Evolutionary conservation across 2,329 filamentous ascomycete species (phyloP), one percentile per base, ranked within the genome.

Genomic region (Diaporthe sp.): DNA sequence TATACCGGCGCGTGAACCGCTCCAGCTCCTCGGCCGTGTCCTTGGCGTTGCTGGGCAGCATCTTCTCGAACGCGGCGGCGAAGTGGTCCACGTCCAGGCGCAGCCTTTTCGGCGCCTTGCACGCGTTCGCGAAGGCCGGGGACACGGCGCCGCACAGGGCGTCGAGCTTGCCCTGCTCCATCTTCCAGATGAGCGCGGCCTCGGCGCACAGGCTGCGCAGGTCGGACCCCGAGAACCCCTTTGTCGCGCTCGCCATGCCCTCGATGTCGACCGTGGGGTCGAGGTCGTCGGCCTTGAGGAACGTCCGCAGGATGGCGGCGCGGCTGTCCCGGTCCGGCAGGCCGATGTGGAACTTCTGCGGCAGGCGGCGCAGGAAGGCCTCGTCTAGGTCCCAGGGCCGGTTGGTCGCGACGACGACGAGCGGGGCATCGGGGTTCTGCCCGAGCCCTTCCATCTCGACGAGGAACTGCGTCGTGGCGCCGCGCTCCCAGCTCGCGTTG

Each of bases 61-160:
- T 66, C 30, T 27, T 66, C 30, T 66, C 63, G 15, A 66, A 66
- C 3, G 63, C 63, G 3, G 63, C 44, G 22, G 63, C 22, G 63
- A 66, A 66, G 63, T 66, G 63, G 44, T 66, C 44, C 32, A 66
- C 63, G 22, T 66, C 63, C 13, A 66, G 63, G 22, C 63, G 63
- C 63, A 66, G n/a, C 30, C 63, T 51, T 44, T 27, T 51, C 30
- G 63, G 63, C 10, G 3, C 12, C 32, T 12, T 10, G 15, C 63
- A 22, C 8, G 63, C 30, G 13, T 30, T 51, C 4, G 22, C 22
- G n/a, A 66, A 53, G 1, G 44, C 4, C 7, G 44, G 12, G 13
- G 63, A 66, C 22, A 66, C n/a, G 22, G 13, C 32, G 44, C 63
- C 30, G 44, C n/a, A 66, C 7, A 66, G 63, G 4, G 30, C 22